Conservation (phyloP, 441 rosid genomes). For the Erysimum pusillum region DNA sequence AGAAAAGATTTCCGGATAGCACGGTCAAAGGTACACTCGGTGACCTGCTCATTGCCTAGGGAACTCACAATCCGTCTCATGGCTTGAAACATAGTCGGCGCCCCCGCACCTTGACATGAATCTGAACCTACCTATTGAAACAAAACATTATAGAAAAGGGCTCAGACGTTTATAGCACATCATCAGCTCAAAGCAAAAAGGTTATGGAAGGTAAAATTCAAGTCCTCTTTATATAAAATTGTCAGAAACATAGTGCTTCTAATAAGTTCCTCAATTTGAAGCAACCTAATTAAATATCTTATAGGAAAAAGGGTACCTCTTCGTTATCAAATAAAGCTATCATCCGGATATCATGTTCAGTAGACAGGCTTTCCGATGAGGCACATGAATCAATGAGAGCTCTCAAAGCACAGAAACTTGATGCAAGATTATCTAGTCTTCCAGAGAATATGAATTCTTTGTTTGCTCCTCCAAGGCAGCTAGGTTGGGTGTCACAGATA, state of each 20-base stretch:
- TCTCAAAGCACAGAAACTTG: constrained; percentile 87
- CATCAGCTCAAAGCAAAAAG: constrained; percentile 4
- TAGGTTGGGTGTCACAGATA: constrained; percentile 93
- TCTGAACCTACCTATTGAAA: constrained; percentile 83
- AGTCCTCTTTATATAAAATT: not conserved
- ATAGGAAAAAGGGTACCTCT: constrained; percentile 74
- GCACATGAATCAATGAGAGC: constrained; percentile 85
- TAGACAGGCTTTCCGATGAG: constrained; percentile 60
- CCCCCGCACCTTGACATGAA: constrained; percentile 94
- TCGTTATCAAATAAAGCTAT: constrained; percentile 95
- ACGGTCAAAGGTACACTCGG: constrained; percentile 74
- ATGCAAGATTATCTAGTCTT: constrained; percentile 94
- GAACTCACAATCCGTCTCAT: constrained; percentile 85
- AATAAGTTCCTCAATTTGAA: constrained; percentile 21
- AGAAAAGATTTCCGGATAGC: constrained; percentile 87
- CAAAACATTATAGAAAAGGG: not conserved
- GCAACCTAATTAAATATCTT: constrained; percentile 31
- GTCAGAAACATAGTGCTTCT: not conserved
- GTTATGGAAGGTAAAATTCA: constrained; percentile 8
- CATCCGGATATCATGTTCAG: constrained; percentile 80
- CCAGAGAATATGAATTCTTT: constrained; percentile 94
- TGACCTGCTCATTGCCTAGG: constrained; percentile 58
- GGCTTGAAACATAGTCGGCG: constrained; percentile 94
- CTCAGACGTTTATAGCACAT: constrained; percentile 6
- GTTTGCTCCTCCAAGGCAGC: constrained; percentile 96